Base-by-base conservation (phyloP, 179 eudicot genomes). In the Silene noctiflora region DNA sequence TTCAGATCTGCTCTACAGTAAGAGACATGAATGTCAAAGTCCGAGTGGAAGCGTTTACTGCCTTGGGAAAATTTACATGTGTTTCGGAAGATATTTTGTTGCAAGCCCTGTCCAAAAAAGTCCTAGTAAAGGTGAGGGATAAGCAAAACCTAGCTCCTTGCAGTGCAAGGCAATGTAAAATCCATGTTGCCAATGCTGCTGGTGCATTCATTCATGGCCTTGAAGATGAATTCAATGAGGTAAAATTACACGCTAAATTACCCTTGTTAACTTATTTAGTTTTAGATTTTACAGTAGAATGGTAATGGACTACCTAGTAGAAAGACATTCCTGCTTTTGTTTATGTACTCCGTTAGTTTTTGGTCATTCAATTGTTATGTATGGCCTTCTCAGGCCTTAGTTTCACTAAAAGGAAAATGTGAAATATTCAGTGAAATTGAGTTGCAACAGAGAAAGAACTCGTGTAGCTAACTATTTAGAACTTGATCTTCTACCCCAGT, bases 211-310 rank as follows among this genome's bases (percentile, higher is more conserved):
- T 91, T 73, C 98, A 92, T 78, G 98, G 97, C 74, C 84, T 93
- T 21, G 98, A 94, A 87, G 98, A 94, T 85, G 98, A 94, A 83
- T 94, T 79, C 74, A 80, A 80, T 74, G 88, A 89, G 97, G 98
- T 89, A 86, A 20, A 31, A 55, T 55, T 35, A 29, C 65, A 16
- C 29, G 22, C 17, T 39, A 21, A 16, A 16, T 25, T 71, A 51
- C 21, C 35, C 4, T 46, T 27, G 29, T 27, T 9, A 29, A 55
- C 9, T 72, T 25, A 27, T 72, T 8, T 51, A 46, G 33, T 31
- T 64, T n/a, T 17, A 48, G 22, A 21, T 72, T 66, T 33, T 17
- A 35, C 16, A 9, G n/a, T 31, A 31, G 51, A 19, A 3, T 64
- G 76, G 29, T 13, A 72, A 63, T 67, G 53, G 21, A 20, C 60